phyloP scores from a whole-genome alignment of 2,329 filamentous ascomycete genomes.

The Microcera coccophila region DNA sequence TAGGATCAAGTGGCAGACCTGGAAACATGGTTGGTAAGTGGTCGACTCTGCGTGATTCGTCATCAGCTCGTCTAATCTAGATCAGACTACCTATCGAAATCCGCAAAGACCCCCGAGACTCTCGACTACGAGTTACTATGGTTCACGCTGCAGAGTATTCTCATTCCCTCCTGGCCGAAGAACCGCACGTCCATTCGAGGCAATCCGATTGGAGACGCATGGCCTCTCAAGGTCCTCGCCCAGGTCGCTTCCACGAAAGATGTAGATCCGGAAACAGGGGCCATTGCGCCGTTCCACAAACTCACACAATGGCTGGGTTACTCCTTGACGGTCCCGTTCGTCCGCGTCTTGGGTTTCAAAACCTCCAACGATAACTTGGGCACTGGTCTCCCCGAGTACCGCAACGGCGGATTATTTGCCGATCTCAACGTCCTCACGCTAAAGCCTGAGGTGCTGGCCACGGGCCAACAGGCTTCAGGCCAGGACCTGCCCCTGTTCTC shows the following conservation, averaged over 20 bases:
- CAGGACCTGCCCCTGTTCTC: conserved; percentile 49
- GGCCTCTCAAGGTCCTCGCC: conserved; percentile 38
- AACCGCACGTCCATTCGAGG: conserved; percentile 48
- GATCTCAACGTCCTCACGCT: conserved; percentile 53
- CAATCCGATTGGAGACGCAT: conserved; percentile 47
- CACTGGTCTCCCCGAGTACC: conserved; percentile 68
- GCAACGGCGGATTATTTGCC: conserved; percentile 67
- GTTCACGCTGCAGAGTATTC: conserved; percentile 39
- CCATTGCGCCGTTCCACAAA: conserved; percentile 54
- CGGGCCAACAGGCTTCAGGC: conserved; percentile 41
- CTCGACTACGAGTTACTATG: conserved; percentile 41
- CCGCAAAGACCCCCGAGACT: conserved; percentile 20
- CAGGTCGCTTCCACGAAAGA: background rate
- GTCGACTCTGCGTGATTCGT: background rate
- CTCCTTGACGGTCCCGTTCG: conserved; percentile 64
- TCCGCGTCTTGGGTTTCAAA: conserved; percentile 46
- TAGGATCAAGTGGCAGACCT: conserved; percentile 41
- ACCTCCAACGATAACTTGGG: conserved; percentile 53
- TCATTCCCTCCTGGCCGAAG: conserved; percentile 48
- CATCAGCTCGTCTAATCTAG: background rate
- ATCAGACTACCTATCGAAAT: conserved; percentile 39
- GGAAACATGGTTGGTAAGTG: conserved; percentile 46
- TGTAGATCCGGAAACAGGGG: background rate
- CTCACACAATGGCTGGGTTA: conserved; percentile 72
- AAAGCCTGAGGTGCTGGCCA: conserved; percentile 41